These are phyloP conservation scores for Aspergillus fructus DNA, from an alignment of 2,329 filamentous ascomycete species.

Conservation along the genomic window DNA sequence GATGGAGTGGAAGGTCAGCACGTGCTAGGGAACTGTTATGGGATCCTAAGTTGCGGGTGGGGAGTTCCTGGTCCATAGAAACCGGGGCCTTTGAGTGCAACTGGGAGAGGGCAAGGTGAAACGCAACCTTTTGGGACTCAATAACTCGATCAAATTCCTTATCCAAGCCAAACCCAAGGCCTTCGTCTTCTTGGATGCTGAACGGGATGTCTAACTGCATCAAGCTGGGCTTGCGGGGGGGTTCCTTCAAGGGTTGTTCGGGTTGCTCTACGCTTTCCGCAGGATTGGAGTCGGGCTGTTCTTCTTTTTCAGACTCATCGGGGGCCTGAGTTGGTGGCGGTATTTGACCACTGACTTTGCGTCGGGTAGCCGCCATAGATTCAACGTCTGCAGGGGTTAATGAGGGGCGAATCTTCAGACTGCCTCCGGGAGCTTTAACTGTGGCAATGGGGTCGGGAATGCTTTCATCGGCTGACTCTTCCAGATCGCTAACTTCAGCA, in stretches of 20 bases:
- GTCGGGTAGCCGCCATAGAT: constrained; percentile 81
- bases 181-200: constrained; percentile 63
- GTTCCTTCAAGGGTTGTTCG: constrained; percentile 12
- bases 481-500: constrained; percentile 39
- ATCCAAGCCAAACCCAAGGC: constrained; percentile 78
- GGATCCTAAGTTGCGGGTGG: constrained; percentile 14
- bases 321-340: constrained; percentile 33
- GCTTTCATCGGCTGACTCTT: constrained; percentile 49
- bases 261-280: constrained; percentile 25
- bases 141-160: constrained; percentile 94
- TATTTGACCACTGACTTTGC: constrained; percentile 77
- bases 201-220: constrained; percentile 81
- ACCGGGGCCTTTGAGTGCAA: constrained; percentile 21
- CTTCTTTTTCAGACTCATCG: constrained; percentile 16
- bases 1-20: constrained; percentile 64
- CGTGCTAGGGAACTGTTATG: constrained; percentile 26
- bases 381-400: constrained; percentile 80
- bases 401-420: constrained; percentile 84
- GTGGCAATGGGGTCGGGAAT: constrained; percentile 84
- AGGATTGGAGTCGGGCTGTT: constrained; percentile 3
- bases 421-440: constrained; percentile 82
- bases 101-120: constrained; percentile 46
- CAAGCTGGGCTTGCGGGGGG: constrained; percentile 67
- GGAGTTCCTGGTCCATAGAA: constrained; percentile 13
- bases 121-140: constrained; percentile 91